phyloP scores from a whole-genome alignment of 2,329 filamentous ascomycete genomes.

The Pestalotiopsis sp. region DNA sequence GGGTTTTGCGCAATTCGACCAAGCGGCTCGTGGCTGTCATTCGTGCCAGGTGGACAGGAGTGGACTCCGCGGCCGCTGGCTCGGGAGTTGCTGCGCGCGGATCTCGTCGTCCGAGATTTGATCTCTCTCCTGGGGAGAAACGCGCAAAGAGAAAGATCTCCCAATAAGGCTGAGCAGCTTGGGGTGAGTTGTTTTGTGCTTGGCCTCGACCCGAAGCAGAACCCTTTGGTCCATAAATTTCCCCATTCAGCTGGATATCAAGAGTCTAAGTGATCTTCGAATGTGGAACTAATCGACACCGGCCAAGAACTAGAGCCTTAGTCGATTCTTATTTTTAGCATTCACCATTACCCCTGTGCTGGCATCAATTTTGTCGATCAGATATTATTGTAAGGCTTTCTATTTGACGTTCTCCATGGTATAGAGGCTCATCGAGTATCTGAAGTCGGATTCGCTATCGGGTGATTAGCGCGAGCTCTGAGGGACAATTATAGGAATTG shows the following conservation, averaged over 20 bases:
- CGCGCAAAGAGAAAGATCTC: not conserved
- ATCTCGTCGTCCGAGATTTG: not conserved
- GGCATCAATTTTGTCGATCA: not conserved
- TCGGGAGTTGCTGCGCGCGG: not conserved
- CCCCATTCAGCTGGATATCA: not conserved
- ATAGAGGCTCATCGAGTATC: too few species aligned
- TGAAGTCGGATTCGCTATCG: too few species aligned
- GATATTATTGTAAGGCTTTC: not conserved
- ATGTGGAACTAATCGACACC: not conserved
- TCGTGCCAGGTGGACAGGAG: not conserved
- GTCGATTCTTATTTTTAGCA: not conserved
- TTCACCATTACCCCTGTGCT: not conserved
- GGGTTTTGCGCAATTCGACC: not conserved
- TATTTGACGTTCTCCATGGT: too few species aligned
- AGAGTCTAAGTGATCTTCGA: not conserved
- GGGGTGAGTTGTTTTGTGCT: not conserved
- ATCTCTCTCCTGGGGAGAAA: not conserved
- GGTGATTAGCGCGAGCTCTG: too few species aligned
- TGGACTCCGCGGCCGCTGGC: not conserved
- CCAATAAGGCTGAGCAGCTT: not conserved
- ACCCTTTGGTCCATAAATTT: not conserved
- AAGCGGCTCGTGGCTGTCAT: not conserved
- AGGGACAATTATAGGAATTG: too few species aligned
- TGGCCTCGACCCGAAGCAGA: not conserved
- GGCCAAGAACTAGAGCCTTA: not conserved